These are phyloP conservation scores for Colletotrichum musicola DNA, from an alignment of 2,329 filamentous ascomycete species.

Conservation along the genomic window DNA sequence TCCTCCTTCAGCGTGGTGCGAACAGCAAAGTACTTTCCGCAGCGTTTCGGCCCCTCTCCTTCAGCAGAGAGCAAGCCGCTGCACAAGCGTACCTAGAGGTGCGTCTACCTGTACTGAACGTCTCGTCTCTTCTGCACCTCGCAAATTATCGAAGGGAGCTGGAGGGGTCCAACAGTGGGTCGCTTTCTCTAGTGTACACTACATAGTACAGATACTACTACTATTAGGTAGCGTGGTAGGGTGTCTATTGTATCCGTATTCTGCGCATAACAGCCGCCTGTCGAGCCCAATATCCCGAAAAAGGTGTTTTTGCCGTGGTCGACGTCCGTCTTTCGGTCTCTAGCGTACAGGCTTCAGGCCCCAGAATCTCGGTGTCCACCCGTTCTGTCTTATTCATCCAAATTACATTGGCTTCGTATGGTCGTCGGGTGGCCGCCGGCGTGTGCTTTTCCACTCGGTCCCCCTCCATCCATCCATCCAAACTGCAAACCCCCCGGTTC, in stretches of 20 bases:
- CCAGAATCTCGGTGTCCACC: conserved; percentile 22
- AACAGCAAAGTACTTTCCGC: too few relatives aligned
- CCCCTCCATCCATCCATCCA: conserved; percentile 20
- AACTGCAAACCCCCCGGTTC: conserved; percentile 15
- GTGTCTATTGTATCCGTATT: conserved; percentile 4
- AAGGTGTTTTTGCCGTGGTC: conserved; percentile 20
- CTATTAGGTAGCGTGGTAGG: conserved; percentile 5
- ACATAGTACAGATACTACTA: background rate
- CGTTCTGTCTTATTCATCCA: conserved; percentile 33
- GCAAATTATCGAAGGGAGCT: conserved; percentile 14
- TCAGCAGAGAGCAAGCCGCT: background rate
- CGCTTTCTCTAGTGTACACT: too few relatives aligned
- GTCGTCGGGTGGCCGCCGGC: conserved; percentile 28
- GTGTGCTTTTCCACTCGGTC: conserved; percentile 7
- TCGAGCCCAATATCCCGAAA: conserved; percentile 15
- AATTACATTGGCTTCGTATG: conserved; percentile 25
- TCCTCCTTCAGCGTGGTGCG: too few relatives aligned
- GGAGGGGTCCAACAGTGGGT: too few relatives aligned
- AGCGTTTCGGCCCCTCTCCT: conserved; percentile 26
- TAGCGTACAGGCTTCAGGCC: background rate
- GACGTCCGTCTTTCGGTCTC: conserved; percentile 6
- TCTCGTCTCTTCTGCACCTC: conserved; percentile 14
- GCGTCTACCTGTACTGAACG: background rate
- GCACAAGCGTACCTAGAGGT: background rate
- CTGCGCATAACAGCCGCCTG: background rate